Conservation (phyloP, 805 yeast genomes). For the Zygotorulaspora florentina region DNA sequence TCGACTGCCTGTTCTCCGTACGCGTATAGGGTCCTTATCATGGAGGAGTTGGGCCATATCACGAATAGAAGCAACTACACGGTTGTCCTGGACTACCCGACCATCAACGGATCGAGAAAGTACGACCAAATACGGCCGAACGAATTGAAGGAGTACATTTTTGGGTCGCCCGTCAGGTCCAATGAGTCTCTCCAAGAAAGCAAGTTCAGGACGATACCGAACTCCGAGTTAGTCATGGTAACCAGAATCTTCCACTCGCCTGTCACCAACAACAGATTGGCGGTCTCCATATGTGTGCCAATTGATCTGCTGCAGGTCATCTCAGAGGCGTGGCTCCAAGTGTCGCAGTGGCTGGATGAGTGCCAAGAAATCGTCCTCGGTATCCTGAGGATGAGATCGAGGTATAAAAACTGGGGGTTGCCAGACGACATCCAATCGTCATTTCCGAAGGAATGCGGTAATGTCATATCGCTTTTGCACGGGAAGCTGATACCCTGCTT, state of each 20-base stretch:
- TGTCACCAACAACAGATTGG: conserved; percentile 25
- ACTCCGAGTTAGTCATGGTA: conserved; percentile 32
- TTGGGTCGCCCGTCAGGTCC: conserved; percentile 39
- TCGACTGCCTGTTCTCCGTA: conserved; percentile 6
- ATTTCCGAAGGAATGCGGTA: conserved; percentile 22
- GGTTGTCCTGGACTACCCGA: conserved; percentile 33
- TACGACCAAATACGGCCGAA: conserved; percentile 30
- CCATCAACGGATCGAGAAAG: conserved; percentile 18
- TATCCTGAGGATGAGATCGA: conserved; percentile 2
- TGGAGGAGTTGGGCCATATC: conserved; percentile 38
- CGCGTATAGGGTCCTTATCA: conserved; percentile 34
- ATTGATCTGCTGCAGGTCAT: conserved; percentile 27
- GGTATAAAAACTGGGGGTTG: conserved; percentile 3
- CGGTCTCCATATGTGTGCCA: conserved; percentile 35
- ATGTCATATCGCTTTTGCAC: conserved; percentile 28
- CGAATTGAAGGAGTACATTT: conserved; percentile 38
- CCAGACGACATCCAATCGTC: conserved; percentile 17
- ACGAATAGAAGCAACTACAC: conserved; percentile 36
- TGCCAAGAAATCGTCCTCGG: conserved; percentile 25
- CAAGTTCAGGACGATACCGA: conserved; percentile 30
- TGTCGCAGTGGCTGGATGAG: conserved; percentile 30
- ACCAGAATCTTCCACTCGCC: conserved; percentile 33
- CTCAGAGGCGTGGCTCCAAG: conserved; percentile 33
- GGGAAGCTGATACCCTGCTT: conserved; percentile 32
- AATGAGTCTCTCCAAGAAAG: conserved; percentile 26